phyloP scores from a whole-genome alignment of 305 asterid genomes.

The Solanum hybrid region DNA sequence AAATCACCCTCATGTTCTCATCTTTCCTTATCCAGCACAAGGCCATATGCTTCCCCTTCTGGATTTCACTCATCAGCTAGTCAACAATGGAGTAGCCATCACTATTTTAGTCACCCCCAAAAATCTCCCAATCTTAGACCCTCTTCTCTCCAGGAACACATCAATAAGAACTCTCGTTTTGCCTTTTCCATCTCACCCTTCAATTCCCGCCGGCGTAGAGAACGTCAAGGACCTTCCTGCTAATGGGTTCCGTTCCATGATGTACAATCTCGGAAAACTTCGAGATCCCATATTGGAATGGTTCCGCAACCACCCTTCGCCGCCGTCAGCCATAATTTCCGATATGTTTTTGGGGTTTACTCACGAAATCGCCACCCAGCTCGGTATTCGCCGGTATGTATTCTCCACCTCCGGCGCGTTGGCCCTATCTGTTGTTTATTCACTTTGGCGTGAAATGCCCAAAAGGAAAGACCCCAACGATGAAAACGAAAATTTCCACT shows the following conservation, averaged over 20 bases:
- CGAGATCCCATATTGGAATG: slow-evolving; percentile 34
- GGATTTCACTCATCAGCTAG: slow-evolving; percentile 53
- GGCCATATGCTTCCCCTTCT: slow-evolving; percentile 84
- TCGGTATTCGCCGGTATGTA: slow-evolving; percentile 42
- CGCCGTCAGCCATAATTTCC: slow-evolving; percentile 53
- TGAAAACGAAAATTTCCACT: slow-evolving; percentile 21
- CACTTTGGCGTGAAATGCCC: slow-evolving; percentile 47
- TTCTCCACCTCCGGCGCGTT: slow-evolving; percentile 70
- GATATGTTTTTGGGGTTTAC: slow-evolving; percentile 72
- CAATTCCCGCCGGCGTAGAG: slow-evolving; percentile 61
- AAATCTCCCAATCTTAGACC: slow-evolving; percentile 38
- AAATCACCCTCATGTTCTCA: slow-evolving; percentile 32
- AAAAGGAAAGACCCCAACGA: slow-evolving; percentile 9
- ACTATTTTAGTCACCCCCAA: slow-evolving; percentile 65
- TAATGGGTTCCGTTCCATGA: slow-evolving; percentile 39
- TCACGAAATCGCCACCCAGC: slow-evolving; percentile 32
- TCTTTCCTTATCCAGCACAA: slow-evolving; percentile 81
- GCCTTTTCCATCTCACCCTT: slow-evolving; percentile 52
- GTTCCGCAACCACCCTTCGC: slow-evolving; percentile 51
- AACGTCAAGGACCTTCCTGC: slow-evolving; percentile 58
- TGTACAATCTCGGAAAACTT: slow-evolving; percentile 28
- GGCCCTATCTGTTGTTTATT: slow-evolving; percentile 25
- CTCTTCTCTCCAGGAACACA: slow-evolving; percentile 42
- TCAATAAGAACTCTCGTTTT: slow-evolving; percentile 43
- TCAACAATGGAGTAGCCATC: slow-evolving; percentile 36